These are phyloP conservation scores for Tolypocladium ovalisporum DNA, from an alignment of 2,329 filamentous ascomycete genomes.

Conservation along the genomic window DNA sequence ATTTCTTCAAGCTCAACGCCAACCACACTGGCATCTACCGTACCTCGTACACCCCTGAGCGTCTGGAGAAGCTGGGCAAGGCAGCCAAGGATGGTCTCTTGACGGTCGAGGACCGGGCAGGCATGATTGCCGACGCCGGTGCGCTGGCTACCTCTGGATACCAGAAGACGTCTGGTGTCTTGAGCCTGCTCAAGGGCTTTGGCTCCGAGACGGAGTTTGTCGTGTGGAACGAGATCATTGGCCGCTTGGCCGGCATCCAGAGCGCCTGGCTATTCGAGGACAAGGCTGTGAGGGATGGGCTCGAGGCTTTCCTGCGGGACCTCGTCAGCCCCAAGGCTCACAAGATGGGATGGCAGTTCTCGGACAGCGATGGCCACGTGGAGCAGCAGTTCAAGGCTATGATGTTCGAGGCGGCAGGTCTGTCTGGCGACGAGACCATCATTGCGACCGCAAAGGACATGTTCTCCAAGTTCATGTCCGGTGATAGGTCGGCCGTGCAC, in stretches of 20 bases:
- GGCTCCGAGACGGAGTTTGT: constrained; percentile 77
- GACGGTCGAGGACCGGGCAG: constrained; percentile 81
- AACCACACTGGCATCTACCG: constrained; percentile 90
- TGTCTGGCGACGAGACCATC: constrained; percentile 68
- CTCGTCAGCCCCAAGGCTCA: constrained; percentile 73
- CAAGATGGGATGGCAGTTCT: constrained; percentile 80
- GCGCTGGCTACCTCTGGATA: constrained; percentile 84
- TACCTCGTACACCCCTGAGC: constrained; percentile 74
- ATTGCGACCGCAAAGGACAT: constrained; percentile 77
- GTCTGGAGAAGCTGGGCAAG: constrained; percentile 76
- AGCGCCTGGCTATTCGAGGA: constrained; percentile 77
- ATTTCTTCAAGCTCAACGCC: constrained; percentile 95
- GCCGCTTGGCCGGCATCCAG: constrained; percentile 67
- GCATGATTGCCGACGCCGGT: constrained; percentile 89
- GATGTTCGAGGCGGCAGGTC: constrained; percentile 75
- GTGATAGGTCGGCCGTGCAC: constrained; percentile 74
- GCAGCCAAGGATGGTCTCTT: constrained; percentile 64
- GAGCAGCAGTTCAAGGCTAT: constrained; percentile 91
- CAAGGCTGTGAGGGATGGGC: constrained; percentile 55
- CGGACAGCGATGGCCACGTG: constrained; percentile 74
- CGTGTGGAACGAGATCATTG: constrained; percentile 87
- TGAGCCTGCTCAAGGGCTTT: constrained; percentile 79
- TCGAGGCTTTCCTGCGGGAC: constrained; percentile 74
- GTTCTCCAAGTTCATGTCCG: constrained; percentile 74
- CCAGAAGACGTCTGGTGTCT: constrained; percentile 81